These are phyloP conservation scores for Cadophora sp. DNA, from an alignment of 2,329 filamentous ascomycete genomes.

Conservation along the genomic window DNA sequence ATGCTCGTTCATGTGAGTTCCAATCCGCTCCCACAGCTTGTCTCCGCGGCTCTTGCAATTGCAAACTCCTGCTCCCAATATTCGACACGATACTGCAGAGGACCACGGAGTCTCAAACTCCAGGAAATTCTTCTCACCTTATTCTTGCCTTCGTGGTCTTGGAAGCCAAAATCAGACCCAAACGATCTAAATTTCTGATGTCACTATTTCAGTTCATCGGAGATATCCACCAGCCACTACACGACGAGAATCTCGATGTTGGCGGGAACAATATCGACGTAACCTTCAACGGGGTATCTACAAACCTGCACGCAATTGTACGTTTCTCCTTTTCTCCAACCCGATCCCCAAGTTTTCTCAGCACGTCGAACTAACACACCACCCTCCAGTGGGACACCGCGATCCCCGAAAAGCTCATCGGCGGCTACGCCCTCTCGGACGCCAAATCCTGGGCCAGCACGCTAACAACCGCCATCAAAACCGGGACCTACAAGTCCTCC, in stretches of 20 bases:
- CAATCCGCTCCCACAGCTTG: no score
- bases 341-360: no score
- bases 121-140: no score
- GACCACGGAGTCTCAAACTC: no score
- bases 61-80: no score
- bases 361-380: background rate
- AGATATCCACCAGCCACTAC: slow-evolving; percentile 73
- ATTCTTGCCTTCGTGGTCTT: background rate
- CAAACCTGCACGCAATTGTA: slow-evolving; percentile 72
- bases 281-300: slow-evolving; percentile 60
- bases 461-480: slow-evolving; percentile 60
- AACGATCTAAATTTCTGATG: background rate
- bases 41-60: no score
- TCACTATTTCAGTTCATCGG: slow-evolving; percentile 56
- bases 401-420: slow-evolving; percentile 69
- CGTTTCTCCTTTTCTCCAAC: slow-evolving; percentile 14
- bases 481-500: slow-evolving; percentile 57
- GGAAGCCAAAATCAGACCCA: background rate
- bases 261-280: slow-evolving; percentile 75
- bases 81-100: no score
- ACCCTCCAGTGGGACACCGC: slow-evolving; percentile 58
- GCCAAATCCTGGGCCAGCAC: slow-evolving; percentile 63
- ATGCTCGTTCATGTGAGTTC: slow-evolving; percentile 45
- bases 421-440: slow-evolving; percentile 56
- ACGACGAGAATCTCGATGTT: slow-evolving; percentile 67